A percentile compares a stretch with the other conserved stretches of the same genome.
Evolutionary conservation across 352 stramenopile genomes (phyloP).

Genomic region (Pythium brachiatum): DNA sequence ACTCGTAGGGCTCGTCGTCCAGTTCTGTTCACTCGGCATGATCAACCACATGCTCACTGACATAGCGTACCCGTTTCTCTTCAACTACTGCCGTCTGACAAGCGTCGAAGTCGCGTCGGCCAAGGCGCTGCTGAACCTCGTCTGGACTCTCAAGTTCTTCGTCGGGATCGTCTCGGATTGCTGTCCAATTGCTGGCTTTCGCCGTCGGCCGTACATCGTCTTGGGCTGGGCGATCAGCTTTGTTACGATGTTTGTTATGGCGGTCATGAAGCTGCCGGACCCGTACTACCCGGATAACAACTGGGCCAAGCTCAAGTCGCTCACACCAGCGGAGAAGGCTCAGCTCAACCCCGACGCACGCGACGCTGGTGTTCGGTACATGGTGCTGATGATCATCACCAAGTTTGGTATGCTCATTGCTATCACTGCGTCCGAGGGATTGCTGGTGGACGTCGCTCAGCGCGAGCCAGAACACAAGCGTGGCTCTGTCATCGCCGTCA

Average conservation of each 20-base stretch:
- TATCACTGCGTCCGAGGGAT: slow-evolving; percentile 38
- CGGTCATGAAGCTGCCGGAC: neutral
- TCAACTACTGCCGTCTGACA: slow-evolving; percentile 34
- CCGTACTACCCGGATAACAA: slow-evolving; percentile 25
- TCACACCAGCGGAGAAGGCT: slow-evolving; percentile 10
- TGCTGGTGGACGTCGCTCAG: slow-evolving; percentile 45
- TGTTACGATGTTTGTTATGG: neutral
- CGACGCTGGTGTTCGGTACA: slow-evolving; percentile 21
- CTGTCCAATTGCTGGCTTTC: slow-evolving; percentile 74
- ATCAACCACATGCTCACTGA: slow-evolving; percentile 22
- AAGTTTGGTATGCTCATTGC: slow-evolving; percentile 39
- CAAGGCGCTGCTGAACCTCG: slow-evolving; percentile 36
- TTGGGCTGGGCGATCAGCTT: slow-evolving; percentile 41
- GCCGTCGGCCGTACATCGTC: slow-evolving; percentile 76
- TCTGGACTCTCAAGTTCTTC: slow-evolving; percentile 61
- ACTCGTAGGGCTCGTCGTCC: slow-evolving; percentile 30
- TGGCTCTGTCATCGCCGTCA: slow-evolving; percentile 39
- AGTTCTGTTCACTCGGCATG: slow-evolving; percentile 25
- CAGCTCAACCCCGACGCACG: slow-evolving; percentile 34
- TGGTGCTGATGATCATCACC: slow-evolving; percentile 40
- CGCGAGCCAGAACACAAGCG: slow-evolving; percentile 32
- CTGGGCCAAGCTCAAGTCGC: slow-evolving; percentile 10
- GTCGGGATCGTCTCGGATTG: slow-evolving; percentile 82
- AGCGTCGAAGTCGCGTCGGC: slow-evolving; percentile 22
- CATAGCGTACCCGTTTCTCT: slow-evolving; percentile 36